Evolutionary conservation across 139 green algal genomes (phyloP).

Genomic region (Choricystis sp.): DNA sequence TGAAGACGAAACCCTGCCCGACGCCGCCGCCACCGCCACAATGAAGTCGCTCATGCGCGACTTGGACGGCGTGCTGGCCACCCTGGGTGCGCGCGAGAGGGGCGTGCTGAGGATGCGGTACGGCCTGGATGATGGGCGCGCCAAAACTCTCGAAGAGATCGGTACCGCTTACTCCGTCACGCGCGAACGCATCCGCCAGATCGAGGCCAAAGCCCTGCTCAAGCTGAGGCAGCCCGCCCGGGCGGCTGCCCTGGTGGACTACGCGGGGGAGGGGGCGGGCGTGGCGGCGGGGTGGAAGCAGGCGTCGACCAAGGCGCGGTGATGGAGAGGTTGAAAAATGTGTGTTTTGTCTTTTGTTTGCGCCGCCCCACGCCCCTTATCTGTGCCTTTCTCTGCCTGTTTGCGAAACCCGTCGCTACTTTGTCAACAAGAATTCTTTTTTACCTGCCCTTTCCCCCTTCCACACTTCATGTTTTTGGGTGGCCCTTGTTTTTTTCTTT

Average conservation of each 20-base stretch:
- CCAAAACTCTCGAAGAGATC: conserved; percentile 75
- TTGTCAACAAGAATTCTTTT: too few relatives aligned
- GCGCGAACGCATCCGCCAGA: conserved; percentile 94
- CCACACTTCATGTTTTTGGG: too few relatives aligned
- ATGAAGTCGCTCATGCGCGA: conserved; percentile 34
- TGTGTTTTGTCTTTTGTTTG: too few relatives aligned
- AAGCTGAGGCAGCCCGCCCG: conserved; percentile 47
- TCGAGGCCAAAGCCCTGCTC: conserved; percentile 80
- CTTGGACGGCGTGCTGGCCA: conserved; percentile 53
- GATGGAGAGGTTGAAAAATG: not conserved
- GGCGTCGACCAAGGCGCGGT: not conserved
- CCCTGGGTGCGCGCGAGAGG: conserved; percentile 57
- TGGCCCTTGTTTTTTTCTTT: too few relatives aligned
- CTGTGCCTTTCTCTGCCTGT: too few relatives aligned
- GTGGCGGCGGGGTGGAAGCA: not conserved
- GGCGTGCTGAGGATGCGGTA: conserved; percentile 77
- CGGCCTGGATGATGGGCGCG: conserved; percentile 55
- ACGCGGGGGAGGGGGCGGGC: not conserved
- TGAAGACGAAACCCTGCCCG: conserved; percentile 13
- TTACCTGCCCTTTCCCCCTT: too few relatives aligned
- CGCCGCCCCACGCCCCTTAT: too few relatives aligned
- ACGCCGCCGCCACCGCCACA: not conserved
- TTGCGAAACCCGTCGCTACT: too few relatives aligned
- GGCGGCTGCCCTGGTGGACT: not conserved
- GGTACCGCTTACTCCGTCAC: conserved; percentile 44